Evolutionary conservation across 1,284 basidiomycete genomes (phyloP).

Genomic region (Coniophora puteana): DNA sequence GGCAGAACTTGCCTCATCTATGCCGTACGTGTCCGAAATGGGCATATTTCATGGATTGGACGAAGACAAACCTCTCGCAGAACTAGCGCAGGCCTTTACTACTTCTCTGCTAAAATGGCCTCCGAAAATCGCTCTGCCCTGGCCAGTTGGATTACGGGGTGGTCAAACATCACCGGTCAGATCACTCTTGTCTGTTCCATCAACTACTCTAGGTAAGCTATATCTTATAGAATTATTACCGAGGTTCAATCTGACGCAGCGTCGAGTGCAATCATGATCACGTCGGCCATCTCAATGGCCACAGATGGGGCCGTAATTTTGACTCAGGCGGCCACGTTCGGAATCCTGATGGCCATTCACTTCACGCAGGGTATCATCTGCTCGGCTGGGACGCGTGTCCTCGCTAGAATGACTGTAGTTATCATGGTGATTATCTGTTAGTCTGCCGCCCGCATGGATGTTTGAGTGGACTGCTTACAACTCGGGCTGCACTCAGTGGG

Average conservation of each 20-base stretch:
- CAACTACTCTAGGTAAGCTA: slow-evolving; percentile 56
- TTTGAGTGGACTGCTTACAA: background rate
- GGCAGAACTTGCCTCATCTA: slow-evolving; percentile 67
- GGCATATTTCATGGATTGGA: no score
- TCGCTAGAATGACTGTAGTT: slow-evolving; percentile 61
- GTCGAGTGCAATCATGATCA: slow-evolving; percentile 59
- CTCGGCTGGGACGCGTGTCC: slow-evolving; percentile 57
- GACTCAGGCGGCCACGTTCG: slow-evolving; percentile 54
- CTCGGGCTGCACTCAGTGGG: slow-evolving; percentile 34
- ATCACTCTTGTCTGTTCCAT: slow-evolving; percentile 64
- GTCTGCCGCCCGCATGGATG: slow-evolving; percentile 12
- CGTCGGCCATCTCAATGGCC: slow-evolving; percentile 58
- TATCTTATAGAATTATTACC: background rate
- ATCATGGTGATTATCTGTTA: slow-evolving; percentile 58
- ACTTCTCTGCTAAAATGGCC: slow-evolving; percentile 66
- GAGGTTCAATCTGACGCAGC: background rate
- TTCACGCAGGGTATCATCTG: slow-evolving; percentile 62
- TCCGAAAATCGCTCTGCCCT: slow-evolving; percentile 51
- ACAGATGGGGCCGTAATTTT: slow-evolving; percentile 48
- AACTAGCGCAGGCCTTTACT: slow-evolving; percentile 66
- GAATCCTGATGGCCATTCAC: slow-evolving; percentile 57
- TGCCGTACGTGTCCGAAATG: slow-evolving; percentile 57
- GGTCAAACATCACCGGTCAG: slow-evolving; percentile 55
- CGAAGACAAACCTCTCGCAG: slow-evolving; percentile 23
- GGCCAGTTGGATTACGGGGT: slow-evolving; percentile 65